These are phyloP conservation scores for Ophiostoma montium DNA, from an alignment of 2,329 filamentous ascomycete species.

Conservation along the genomic window DNA sequence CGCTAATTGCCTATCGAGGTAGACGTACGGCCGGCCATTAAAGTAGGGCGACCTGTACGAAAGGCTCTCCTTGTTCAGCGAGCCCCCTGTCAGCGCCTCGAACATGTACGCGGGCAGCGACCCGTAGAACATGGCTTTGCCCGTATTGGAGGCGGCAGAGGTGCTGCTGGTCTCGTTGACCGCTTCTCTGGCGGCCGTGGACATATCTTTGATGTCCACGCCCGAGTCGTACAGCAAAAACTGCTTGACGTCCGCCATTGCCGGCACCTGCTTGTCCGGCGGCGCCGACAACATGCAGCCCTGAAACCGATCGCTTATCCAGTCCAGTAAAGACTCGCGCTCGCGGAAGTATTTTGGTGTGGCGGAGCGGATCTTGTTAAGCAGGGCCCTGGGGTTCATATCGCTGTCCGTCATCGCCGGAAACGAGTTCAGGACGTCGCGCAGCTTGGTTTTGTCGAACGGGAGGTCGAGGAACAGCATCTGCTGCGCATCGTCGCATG, in stretches of 20 bases:
- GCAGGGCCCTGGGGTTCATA: constrained; percentile 8
- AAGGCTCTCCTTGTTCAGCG: constrained; percentile 12
- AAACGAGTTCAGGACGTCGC: constrained; percentile 13
- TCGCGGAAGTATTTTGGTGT: background rate
- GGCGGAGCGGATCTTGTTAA: constrained; percentile 8
- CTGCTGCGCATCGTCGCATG: constrained; percentile 8
- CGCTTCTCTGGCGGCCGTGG: background rate
- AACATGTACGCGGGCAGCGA: constrained; percentile 11
- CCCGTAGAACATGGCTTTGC: constrained; percentile 14
- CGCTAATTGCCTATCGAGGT: constrained; percentile 12
- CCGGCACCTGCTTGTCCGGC: constrained; percentile 10
- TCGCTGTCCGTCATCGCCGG: constrained; percentile 9
- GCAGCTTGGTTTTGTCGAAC: constrained; percentile 6
- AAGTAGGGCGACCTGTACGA: constrained; percentile 11
- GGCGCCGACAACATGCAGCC: constrained; percentile 15
- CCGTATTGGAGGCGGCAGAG: background rate
- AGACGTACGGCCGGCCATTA: constrained; percentile 10
- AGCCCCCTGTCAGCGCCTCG: constrained; percentile 14
- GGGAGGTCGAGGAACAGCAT: constrained; percentile 12
- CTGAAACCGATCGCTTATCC: constrained; percentile 15
- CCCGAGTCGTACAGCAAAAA: constrained; percentile 15
- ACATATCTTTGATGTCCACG: too few relatives aligned
- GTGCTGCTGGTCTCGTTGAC: too few relatives aligned
- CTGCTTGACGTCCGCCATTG: constrained; percentile 14
- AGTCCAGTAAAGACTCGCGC: constrained; percentile 13